These are phyloP conservation scores for Macadamia tetraphylla DNA, from an alignment of 164 flowering plant genomes.

Conservation along the genomic window DNA sequence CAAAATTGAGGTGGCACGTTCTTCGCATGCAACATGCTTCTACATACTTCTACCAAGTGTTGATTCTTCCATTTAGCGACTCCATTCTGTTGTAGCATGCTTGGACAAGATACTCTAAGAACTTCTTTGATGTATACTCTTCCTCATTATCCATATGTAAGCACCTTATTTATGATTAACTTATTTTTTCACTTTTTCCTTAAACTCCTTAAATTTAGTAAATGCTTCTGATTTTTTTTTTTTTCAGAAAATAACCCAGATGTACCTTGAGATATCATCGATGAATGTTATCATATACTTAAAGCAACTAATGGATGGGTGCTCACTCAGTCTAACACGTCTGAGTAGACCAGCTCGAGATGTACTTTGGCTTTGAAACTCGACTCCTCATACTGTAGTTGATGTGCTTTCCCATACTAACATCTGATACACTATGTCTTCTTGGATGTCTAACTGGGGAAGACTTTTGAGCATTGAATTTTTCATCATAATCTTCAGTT, in stretches of 20 bases:
- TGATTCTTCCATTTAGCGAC: conserved; percentile 16
- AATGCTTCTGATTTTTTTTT: conserved; percentile 6
- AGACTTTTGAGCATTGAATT: too few species aligned
- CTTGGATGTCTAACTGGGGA: too few species aligned
- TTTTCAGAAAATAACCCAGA: conserved; percentile 17
- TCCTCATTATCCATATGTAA: too few species aligned
- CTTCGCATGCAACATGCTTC: neutral
- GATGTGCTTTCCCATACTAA: too few species aligned
- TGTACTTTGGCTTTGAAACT: neutral
- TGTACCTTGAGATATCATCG: conserved; percentile 15
- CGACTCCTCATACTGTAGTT: neutral
- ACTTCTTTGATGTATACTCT: neutral
- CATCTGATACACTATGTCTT: too few species aligned
- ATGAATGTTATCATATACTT: neutral
- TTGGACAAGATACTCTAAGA: conserved; percentile 3
- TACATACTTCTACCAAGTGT: neutral
- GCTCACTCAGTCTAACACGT: neutral
- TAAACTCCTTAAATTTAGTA: conserved; percentile 8
- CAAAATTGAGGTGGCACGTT: too few species aligned
- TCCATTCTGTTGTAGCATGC: conserved; percentile 20
- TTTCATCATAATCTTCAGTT: too few species aligned
- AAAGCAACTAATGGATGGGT: neutral
- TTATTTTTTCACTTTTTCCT: neutral
- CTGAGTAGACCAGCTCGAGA: neutral
- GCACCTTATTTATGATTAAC: neutral